phyloP scores from a whole-genome alignment of 2,329 filamentous ascomycete genomes.

The Mycosphaerella sp. region DNA sequence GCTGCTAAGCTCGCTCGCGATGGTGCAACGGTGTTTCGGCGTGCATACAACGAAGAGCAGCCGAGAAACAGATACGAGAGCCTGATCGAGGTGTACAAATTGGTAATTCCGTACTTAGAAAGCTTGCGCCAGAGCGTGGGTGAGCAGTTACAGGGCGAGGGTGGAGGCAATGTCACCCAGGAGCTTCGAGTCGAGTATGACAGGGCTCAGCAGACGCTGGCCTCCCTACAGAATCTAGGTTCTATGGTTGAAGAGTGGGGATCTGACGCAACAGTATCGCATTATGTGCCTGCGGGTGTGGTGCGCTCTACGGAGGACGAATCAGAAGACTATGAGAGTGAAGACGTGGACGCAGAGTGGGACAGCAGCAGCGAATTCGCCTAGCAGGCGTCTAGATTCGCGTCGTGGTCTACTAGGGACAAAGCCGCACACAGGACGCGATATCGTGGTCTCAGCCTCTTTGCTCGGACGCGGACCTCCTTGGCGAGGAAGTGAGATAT shows the following conservation, averaged over 20 bases:
- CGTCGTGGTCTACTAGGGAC: not conserved
- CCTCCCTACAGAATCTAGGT: not conserved
- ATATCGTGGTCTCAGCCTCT: too few species aligned
- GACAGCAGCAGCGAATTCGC: conserved; percentile 7
- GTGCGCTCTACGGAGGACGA: conserved; percentile 7
- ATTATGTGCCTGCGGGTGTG: not conserved
- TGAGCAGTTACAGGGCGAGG: not conserved
- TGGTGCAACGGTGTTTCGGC: conserved; percentile 5
- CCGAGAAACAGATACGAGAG: conserved; percentile 7
- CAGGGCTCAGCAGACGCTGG: conserved; percentile 1
- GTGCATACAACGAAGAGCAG: conserved; percentile 2
- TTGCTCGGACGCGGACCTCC: too few species aligned
- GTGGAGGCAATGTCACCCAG: not conserved
- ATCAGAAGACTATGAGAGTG: conserved; percentile 11
- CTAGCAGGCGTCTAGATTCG: not conserved
- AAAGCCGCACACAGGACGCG: too few species aligned
- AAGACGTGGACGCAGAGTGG: conserved; percentile 11
- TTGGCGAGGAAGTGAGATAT: too few species aligned
- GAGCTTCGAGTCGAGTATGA: conserved; percentile 10
- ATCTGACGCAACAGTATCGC: not conserved
- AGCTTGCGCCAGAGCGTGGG: conserved; percentile 1
- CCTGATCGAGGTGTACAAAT: conserved; percentile 6
- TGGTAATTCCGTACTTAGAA: conserved; percentile 6
- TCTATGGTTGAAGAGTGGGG: conserved; percentile 3
- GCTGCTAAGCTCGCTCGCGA: conserved; percentile 8